Evolutionary conservation across 345 rosid species (phyloP).

Genomic region (Chamaenerion angustifolium): DNA sequence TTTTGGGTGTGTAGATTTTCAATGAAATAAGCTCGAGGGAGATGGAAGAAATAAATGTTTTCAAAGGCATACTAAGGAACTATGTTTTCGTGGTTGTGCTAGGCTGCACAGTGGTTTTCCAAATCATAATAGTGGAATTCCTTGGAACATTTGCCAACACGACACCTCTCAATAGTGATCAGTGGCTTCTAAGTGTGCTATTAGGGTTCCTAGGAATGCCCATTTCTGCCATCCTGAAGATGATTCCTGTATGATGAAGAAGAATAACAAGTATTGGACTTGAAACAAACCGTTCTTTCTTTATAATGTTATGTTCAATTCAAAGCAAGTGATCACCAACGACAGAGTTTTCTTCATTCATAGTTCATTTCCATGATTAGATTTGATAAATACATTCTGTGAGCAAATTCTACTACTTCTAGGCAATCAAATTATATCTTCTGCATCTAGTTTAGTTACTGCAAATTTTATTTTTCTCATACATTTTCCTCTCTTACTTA

Average conservation of each 20-base stretch:
- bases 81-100: constrained; percentile 45
- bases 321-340: too few relatives aligned
- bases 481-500: too few relatives aligned
- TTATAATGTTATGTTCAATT: too few relatives aligned
- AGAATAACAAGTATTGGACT: too few relatives aligned
- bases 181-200: constrained; percentile 41
- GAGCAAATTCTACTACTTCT: too few relatives aligned
- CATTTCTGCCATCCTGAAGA: constrained; percentile 59
- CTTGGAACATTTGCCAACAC: constrained; percentile 65
- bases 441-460: too few relatives aligned
- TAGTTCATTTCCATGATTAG: too few relatives aligned
- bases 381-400: too few relatives aligned
- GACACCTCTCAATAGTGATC: constrained; percentile 30
- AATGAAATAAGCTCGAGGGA: constrained; percentile 70
- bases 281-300: too few relatives aligned
- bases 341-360: too few relatives aligned
- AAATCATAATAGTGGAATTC: constrained; percentile 61
- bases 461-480: too few relatives aligned
- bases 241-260: constrained; percentile 34
- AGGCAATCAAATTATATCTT: too few relatives aligned
- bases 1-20: constrained; percentile 5
- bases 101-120: constrained; percentile 39
- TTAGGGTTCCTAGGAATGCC: constrained; percentile 86
- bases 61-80: constrained; percentile 47
- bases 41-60: constrained; percentile 52